These are phyloP conservation scores for Luffa aegyptiaca DNA, from an alignment of 306 rosid species.

Conservation along the genomic window DNA sequence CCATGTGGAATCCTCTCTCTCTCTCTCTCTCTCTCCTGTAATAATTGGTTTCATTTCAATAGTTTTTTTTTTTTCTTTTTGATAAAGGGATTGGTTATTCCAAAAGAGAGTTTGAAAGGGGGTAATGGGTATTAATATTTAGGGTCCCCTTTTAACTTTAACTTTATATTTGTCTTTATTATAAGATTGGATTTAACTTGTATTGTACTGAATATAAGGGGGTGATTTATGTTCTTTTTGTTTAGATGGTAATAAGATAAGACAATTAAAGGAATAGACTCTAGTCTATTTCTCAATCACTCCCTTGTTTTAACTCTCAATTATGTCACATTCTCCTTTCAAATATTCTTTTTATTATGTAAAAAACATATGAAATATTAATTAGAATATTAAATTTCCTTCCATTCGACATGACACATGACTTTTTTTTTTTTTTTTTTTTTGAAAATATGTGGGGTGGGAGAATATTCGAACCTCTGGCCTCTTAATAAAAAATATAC, in stretches of 20 bases:
- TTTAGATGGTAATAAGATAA: not conserved
- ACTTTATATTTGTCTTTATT: conserved; percentile 8
- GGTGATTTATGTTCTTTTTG: not conserved
- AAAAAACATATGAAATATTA: not conserved
- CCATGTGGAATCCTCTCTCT: not conserved
- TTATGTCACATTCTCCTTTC: not conserved
- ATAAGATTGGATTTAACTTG: not conserved
- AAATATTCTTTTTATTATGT: not conserved
- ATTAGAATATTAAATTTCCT: not conserved
- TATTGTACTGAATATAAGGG: not conserved
- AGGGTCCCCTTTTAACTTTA: conserved; percentile 1
- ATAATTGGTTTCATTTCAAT: conserved; percentile 3
- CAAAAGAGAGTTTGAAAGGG: not conserved
- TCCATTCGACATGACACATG: no score
- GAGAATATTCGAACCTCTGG: no score
- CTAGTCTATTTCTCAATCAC: not conserved
- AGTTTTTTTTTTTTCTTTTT: not conserved
- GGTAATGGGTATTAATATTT: not conserved
- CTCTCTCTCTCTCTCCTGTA: not conserved
- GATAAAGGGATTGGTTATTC: not conserved
- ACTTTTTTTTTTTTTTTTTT: no score
- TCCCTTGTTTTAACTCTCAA: not conserved
- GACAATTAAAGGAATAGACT: not conserved
- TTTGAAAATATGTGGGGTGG: no score
- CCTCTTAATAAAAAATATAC: no score